These are phyloP conservation scores for Ambrosia trifida DNA, from an alignment of 129 eudicot species.

Conservation along the genomic window DNA sequence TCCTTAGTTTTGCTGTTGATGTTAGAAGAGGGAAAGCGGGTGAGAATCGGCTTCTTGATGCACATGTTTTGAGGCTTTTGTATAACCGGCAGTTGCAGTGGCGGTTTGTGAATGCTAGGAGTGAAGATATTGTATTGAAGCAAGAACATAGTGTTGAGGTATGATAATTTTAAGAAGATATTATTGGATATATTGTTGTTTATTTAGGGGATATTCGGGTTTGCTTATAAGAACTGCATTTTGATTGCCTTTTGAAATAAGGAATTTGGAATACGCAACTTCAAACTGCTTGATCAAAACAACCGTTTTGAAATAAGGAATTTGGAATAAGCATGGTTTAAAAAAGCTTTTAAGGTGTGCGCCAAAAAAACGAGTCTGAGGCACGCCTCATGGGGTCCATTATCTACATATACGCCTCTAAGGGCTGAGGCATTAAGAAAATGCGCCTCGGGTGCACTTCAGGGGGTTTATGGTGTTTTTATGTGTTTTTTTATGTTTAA, in stretches of 20 bases:
- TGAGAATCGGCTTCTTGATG: slow-evolving; percentile 75
- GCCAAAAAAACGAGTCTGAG: no score
- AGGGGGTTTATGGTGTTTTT: no score
- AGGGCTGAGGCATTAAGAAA: no score
- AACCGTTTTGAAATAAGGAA: no score
- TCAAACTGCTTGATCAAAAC: neutral
- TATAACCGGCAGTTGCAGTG: slow-evolving; percentile 81
- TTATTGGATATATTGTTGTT: neutral
- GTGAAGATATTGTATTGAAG: slow-evolving; percentile 58
- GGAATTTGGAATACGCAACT: slow-evolving; percentile 7
- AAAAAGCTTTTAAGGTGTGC: no score
- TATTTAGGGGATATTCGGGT: no score
- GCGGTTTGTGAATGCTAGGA: slow-evolving; percentile 89
- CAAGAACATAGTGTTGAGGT: slow-evolving; percentile 81
- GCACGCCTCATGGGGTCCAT: no score
- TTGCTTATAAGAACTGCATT: neutral
- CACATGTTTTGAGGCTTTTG: slow-evolving; percentile 77
- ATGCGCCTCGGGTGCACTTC: no score
- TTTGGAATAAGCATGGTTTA: no score
- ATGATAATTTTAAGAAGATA: slow-evolving; percentile 2
- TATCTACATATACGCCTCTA: no score
- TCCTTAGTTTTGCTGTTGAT: slow-evolving; percentile 84
- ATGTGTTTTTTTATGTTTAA: no score
- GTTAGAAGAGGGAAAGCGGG: slow-evolving; percentile 91
- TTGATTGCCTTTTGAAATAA: neutral